Evolutionary conservation across 2,329 filamentous ascomycete species (phyloP).

Genomic region (Magnaporthales sp.): DNA sequence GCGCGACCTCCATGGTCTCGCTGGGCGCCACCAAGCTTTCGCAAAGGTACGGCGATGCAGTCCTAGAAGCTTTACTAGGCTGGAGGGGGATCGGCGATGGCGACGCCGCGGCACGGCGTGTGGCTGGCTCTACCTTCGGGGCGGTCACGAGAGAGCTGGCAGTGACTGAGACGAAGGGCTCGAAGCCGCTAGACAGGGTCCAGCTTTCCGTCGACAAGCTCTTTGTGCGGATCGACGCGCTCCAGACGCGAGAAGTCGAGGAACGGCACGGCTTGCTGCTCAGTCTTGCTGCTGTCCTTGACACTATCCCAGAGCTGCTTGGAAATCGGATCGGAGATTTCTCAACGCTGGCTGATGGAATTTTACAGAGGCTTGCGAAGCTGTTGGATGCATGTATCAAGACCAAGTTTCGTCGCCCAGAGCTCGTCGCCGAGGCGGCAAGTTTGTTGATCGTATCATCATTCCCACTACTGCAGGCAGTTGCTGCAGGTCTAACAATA

Average conservation of each 20-base stretch:
- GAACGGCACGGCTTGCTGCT: slow-evolving; percentile 61
- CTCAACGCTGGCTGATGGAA: neutral
- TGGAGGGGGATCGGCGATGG: slow-evolving; percentile 86
- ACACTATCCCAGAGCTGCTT: slow-evolving; percentile 30
- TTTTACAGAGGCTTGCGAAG: slow-evolving; percentile 12
- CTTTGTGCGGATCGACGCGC: slow-evolving; percentile 30
- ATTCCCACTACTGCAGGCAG: slow-evolving; percentile 36
- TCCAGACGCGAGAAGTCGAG: slow-evolving; percentile 54
- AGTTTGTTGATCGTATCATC: slow-evolving; percentile 48
- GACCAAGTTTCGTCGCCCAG: slow-evolving; percentile 47
- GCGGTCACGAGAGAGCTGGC: slow-evolving; percentile 37
- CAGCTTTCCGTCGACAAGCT: slow-evolving; percentile 31
- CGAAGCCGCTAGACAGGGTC: slow-evolving; percentile 17
- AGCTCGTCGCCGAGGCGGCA: slow-evolving; percentile 54
- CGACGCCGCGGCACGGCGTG: slow-evolving; percentile 64
- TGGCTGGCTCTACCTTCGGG: slow-evolving; percentile 64
- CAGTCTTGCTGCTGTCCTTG: slow-evolving; percentile 49
- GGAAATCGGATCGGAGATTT: neutral
- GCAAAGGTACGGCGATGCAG: slow-evolving; percentile 56
- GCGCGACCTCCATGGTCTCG: slow-evolving; percentile 73
- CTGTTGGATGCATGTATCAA: slow-evolving; percentile 32
- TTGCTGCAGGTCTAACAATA: slow-evolving; percentile 10
- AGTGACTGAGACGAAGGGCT: slow-evolving; percentile 9
- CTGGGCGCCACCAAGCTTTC: slow-evolving; percentile 59
- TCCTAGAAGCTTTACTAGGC: slow-evolving; percentile 62